Evolutionary conservation across 1,284 basidiomycete genomes (phyloP).

Genomic region (Albatrellus sp.): DNA sequence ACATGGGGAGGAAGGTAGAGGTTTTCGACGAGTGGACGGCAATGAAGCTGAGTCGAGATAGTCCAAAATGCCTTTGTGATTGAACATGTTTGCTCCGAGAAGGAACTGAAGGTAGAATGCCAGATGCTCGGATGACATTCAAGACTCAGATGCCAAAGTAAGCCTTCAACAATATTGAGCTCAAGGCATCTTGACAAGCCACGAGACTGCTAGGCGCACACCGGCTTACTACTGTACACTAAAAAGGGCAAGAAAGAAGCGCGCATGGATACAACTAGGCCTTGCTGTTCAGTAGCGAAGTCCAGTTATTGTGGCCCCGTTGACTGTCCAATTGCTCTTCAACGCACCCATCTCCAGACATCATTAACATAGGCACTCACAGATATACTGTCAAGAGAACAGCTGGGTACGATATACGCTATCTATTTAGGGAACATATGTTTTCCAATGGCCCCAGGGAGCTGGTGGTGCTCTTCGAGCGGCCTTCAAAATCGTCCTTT

Average conservation of each 20-base stretch:
- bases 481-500: constrained; percentile 14
- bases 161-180: too few relatives aligned
- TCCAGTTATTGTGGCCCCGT: too few relatives aligned
- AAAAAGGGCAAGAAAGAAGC: too few relatives aligned
- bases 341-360: neutral
- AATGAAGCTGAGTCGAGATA: constrained; percentile 4
- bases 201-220: too few relatives aligned
- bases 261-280: too few relatives aligned
- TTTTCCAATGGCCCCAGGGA: constrained; percentile 22
- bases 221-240: too few relatives aligned
- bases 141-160: too few relatives aligned
- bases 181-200: too few relatives aligned
- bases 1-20: constrained; percentile 38
- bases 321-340: neutral
- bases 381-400: too few relatives aligned
- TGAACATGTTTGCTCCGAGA: neutral
- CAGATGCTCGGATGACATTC: neutral
- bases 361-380: neutral
- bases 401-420: too few relatives aligned
- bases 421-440: neutral
- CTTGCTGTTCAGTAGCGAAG: too few relatives aligned
- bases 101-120: neutral
- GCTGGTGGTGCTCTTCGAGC: constrained; percentile 32
- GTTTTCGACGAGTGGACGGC: constrained; percentile 20
- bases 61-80: neutral